Percentiles rank a stretch among this genome's conserved stretches.
Conservation (phyloP, 305 asterid species). For the Solanum aculeatissimum region DNA sequence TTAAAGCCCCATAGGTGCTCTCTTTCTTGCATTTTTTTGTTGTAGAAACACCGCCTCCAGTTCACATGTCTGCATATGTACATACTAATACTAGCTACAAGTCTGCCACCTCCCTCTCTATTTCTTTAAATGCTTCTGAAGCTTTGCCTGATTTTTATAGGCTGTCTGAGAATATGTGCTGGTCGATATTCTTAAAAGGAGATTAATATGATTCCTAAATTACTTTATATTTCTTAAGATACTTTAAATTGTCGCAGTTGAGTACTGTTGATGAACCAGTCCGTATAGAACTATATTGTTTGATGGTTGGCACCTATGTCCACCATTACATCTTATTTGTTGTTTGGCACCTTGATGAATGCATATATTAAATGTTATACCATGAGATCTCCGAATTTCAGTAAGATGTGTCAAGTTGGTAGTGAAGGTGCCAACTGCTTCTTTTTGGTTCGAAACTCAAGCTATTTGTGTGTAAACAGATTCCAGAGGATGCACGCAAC, state of each 20-base stretch:
- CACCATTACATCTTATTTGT: not conserved
- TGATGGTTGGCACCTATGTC: not conserved
- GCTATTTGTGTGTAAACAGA: slow-evolving; percentile 18
- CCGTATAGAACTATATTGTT: not conserved
- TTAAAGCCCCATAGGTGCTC: not conserved
- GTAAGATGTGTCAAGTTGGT: not conserved
- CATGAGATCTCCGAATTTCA: not conserved
- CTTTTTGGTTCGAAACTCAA: not conserved
- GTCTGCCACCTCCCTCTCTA: not conserved
- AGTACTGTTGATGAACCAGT: not conserved
- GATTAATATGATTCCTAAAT: not conserved
- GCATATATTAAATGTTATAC: not conserved
- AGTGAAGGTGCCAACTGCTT: not conserved
- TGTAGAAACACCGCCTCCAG: not conserved
- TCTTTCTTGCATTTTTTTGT: not conserved
- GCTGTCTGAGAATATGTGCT: not conserved
- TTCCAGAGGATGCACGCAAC: slow-evolving; percentile 87
- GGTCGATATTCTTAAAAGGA: not conserved
- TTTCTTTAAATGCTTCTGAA: not conserved
- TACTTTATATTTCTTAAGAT: not conserved
- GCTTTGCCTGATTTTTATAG: not conserved
- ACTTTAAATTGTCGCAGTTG: not conserved
- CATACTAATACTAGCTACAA: not conserved
- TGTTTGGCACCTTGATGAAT: not conserved
- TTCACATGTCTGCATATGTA: not conserved